These are phyloP conservation scores for Avicennia marina DNA, from an alignment of 257 asterid species.

Conservation along the genomic window DNA sequence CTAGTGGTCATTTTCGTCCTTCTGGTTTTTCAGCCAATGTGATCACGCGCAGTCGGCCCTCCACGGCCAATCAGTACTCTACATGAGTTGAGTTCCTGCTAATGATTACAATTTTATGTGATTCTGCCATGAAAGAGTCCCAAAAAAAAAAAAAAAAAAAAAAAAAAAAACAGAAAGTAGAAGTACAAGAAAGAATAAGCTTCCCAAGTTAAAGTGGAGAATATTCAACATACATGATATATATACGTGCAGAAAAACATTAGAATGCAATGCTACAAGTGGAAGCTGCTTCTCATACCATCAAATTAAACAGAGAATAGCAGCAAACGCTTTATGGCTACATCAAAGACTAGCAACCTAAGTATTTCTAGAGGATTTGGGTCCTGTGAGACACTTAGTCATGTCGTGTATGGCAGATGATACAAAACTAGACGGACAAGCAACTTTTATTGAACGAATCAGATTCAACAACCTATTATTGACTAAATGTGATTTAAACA, in stretches of 20 bases:
- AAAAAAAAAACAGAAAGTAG: no score
- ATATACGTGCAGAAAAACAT: neutral
- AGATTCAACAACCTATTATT: no score
- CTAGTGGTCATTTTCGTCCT: constrained; percentile 41
- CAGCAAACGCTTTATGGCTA: constrained; percentile 36
- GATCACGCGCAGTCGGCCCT: constrained; percentile 21
- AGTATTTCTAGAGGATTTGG: constrained; percentile 28
- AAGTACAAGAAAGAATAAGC: constrained; percentile 43
- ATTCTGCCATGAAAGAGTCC: constrained; percentile 16
- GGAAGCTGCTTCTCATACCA: neutral
- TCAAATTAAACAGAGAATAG: constrained; percentile 12
- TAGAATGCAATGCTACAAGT: constrained; percentile 23
- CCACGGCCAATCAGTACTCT: constrained; percentile 17
- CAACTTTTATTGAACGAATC: no score
- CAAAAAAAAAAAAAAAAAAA: no score
- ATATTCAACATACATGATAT: constrained; percentile 14
- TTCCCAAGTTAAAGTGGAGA: constrained; percentile 19
- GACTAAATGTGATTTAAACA: neutral
- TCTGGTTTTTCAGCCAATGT: constrained; percentile 20
- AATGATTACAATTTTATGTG: constrained; percentile 29
- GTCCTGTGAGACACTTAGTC: constrained; percentile 16
- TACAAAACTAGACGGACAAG: neutral
- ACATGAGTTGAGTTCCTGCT: constrained; percentile 14
- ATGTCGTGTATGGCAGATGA: no score
- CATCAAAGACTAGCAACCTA: constrained; percentile 32